Percentiles rank a stretch among this genome's conserved stretches.
These are phyloP conservation scores for Marsdenia floribunda DNA, from an alignment of 257 asterid genomes.

Conservation along the genomic window DNA sequence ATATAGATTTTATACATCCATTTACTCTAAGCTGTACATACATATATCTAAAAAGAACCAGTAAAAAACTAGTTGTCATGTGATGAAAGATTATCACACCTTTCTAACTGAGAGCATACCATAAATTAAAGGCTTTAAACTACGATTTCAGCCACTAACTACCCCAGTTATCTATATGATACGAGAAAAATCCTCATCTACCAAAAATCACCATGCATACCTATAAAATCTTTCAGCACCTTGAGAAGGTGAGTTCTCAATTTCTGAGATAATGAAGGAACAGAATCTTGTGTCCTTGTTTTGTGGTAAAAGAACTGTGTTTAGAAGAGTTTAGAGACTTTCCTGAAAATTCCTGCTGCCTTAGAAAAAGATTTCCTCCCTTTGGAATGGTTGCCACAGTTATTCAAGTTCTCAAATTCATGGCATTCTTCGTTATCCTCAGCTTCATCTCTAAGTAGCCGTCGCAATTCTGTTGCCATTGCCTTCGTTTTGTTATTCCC, in stretches of 20 bases:
- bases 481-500: slow-evolving; percentile 55
- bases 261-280: neutral
- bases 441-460: slow-evolving; percentile 48
- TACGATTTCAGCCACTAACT: neutral
- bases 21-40: neutral
- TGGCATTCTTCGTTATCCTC: slow-evolving; percentile 23
- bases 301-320: slow-evolving; percentile 13
- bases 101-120: neutral
- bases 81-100: neutral
- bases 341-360: slow-evolving; percentile 36
- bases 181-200: neutral
- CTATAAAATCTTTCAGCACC: neutral
- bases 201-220: slow-evolving; percentile 4
- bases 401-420: slow-evolving; percentile 7
- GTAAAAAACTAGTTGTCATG: neutral
- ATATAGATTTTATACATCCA: neutral
- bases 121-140: neutral
- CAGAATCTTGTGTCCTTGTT: neutral
- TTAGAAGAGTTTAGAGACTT: slow-evolving; percentile 31
- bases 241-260: neutral
- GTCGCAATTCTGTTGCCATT: slow-evolving; percentile 62
- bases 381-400: slow-evolving; percentile 16
- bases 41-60: neutral
- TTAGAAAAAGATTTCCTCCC: slow-evolving; percentile 28
- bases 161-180: neutral